Conservation (phyloP, 2,329 filamentous ascomycete species). For the Penicillium sp. region DNA sequence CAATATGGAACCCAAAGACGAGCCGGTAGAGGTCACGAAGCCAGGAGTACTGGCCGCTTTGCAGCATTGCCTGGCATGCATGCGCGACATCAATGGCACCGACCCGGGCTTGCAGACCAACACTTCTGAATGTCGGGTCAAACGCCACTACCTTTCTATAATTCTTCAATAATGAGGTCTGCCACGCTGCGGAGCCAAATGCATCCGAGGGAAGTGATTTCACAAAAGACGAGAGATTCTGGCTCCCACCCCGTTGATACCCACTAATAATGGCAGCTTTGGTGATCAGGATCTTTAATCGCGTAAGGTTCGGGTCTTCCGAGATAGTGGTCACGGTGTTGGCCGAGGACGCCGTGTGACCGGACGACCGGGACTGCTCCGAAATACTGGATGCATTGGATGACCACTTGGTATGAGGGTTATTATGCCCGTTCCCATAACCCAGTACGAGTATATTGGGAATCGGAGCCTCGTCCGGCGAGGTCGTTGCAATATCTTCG, state of each 20-base stretch:
- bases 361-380: slow-evolving; percentile 68
- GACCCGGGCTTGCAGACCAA: slow-evolving; percentile 35
- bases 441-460: slow-evolving; percentile 88
- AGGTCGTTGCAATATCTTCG: slow-evolving; percentile 83
- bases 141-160: slow-evolving; percentile 77
- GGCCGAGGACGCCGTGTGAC: slow-evolving; percentile 47
- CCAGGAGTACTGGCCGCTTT: slow-evolving; percentile 72
- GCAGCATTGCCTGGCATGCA: slow-evolving; percentile 72
- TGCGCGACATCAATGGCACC: slow-evolving; percentile 72
- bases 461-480: slow-evolving; percentile 72
- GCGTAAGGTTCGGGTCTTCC: slow-evolving; percentile 74
- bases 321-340: slow-evolving; percentile 44
- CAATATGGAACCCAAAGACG: slow-evolving; percentile 79
- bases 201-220: slow-evolving; percentile 71
- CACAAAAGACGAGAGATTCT: slow-evolving; percentile 70
- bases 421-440: slow-evolving; percentile 61
- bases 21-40: slow-evolving; percentile 76
- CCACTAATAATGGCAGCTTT: slow-evolving; percentile 85
- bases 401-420: slow-evolving; percentile 59
- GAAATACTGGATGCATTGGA: slow-evolving; percentile 77
- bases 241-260: slow-evolving; percentile 61
- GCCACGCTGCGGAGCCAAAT: slow-evolving; percentile 71
- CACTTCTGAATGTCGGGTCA: slow-evolving; percentile 63
- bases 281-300: slow-evolving; percentile 74
- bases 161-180: slow-evolving; percentile 68